Conservation (phyloP, 2,329 filamentous ascomycete species). For the Decorospora gaudefroyi region DNA sequence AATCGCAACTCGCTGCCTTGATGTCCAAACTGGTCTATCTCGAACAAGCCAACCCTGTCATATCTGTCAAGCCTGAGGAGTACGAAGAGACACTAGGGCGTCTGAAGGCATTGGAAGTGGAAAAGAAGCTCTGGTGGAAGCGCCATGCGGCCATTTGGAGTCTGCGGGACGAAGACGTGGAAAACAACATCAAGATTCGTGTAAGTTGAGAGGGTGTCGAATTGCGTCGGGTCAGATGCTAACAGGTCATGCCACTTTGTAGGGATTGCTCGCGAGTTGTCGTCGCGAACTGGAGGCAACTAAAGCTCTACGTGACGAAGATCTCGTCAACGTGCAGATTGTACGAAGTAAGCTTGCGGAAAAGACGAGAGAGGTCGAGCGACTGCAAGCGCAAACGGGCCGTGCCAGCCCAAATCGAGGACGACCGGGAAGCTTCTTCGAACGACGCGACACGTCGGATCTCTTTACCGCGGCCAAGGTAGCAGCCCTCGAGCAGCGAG, state of each 20-base stretch:
- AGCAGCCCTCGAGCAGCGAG: slow-evolving; percentile 51
- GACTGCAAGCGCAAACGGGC: slow-evolving; percentile 28
- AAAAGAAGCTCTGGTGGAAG: slow-evolving; percentile 45
- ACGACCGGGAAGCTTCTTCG: slow-evolving; percentile 40
- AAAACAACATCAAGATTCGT: slow-evolving; percentile 52
- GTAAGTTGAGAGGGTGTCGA: slow-evolving; percentile 11
- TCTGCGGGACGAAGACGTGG: slow-evolving; percentile 51
- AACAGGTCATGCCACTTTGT: slow-evolving; percentile 1
- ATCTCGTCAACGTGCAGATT: slow-evolving; percentile 48
- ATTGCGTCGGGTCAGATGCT: not conserved
- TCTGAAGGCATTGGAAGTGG: slow-evolving; percentile 43
- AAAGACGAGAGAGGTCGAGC: slow-evolving; percentile 46
- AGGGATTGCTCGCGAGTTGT: slow-evolving; percentile 47
- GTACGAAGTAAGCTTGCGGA: slow-evolving; percentile 50
- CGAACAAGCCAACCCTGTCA: slow-evolving; percentile 41
- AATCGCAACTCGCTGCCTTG: slow-evolving; percentile 44
- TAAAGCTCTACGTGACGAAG: slow-evolving; percentile 50
- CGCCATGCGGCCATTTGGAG: slow-evolving; percentile 50
- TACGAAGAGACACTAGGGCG: slow-evolving; percentile 39
- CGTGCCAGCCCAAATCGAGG: slow-evolving; percentile 33
- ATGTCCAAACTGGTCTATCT: slow-evolving; percentile 48
- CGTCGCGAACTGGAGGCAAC: slow-evolving; percentile 49
- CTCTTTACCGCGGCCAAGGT: slow-evolving; percentile 51
- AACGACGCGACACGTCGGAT: slow-evolving; percentile 45
- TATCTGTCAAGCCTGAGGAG: slow-evolving; percentile 47